phyloP scores from a whole-genome alignment of 2,329 filamentous ascomycete genomes.

The Huntiella omanensis region DNA sequence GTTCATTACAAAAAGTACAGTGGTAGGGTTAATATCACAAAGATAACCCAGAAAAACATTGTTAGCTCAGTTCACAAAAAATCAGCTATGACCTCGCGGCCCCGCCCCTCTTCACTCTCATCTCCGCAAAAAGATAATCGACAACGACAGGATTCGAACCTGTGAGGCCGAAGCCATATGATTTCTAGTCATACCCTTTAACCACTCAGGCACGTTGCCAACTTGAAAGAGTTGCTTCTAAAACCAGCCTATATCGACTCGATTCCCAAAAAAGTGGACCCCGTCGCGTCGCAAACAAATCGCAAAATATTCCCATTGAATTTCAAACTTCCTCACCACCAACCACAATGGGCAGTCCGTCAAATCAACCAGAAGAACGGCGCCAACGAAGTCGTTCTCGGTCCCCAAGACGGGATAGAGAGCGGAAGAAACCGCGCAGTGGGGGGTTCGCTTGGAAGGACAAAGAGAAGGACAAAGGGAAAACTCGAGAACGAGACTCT shows the following conservation, averaged over 20 bases:
- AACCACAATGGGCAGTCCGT: background rate
- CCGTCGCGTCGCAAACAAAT: no score
- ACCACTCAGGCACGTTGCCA: conserved; percentile 11
- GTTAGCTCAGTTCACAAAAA: no score
- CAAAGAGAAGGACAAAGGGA: conserved; percentile 19
- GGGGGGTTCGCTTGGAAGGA: conserved; percentile 37
- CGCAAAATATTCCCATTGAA: background rate
- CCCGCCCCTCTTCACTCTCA: no score
- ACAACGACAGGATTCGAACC: conserved; percentile 11
- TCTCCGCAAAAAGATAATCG: background rate
- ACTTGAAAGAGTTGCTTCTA: no score
- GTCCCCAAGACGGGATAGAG: conserved; percentile 21
- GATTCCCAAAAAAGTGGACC: no score
- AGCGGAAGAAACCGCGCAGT: conserved; percentile 5
- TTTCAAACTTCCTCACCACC: background rate
- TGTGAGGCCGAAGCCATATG: conserved; percentile 11
- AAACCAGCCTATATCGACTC: no score
- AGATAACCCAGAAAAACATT: no score
- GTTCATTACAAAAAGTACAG: no score
- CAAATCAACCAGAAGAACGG: background rate
- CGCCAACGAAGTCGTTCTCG: background rate
- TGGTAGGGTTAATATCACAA: no score
- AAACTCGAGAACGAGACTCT: background rate
- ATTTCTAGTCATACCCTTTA: conserved; percentile 12
- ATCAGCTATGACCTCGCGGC: no score